A percentile compares a stretch with the other conserved stretches of the same genome.
Evolutionary conservation across 805 yeast species (phyloP).

Genomic region (Zygoascus tannicola): DNA sequence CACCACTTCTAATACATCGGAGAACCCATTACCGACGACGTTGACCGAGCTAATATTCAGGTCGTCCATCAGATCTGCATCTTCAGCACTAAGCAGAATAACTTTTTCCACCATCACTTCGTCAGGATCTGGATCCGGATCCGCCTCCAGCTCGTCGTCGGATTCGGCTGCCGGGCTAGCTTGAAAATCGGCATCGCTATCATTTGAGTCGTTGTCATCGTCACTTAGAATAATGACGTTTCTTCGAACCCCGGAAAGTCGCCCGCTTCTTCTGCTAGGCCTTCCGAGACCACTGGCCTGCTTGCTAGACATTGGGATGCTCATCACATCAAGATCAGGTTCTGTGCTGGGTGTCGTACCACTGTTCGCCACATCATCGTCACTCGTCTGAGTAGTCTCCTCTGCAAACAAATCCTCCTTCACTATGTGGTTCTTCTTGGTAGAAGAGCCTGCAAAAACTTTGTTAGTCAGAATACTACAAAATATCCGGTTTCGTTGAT

Average conservation of each 20-base stretch:
- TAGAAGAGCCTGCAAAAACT: no score
- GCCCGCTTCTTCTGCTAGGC: neutral
- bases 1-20: neutral
- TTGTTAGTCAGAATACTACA: no score
- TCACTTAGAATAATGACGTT: conserved; percentile 2
- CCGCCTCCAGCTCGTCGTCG: conserved; percentile 1
- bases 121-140: neutral
- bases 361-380: neutral
- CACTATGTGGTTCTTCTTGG: neutral
- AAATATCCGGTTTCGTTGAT: no score
- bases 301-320: conserved; percentile 5
- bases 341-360: neutral
- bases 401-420: neutral
- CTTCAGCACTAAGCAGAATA: neutral
- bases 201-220: conserved; percentile 3
- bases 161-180: neutral
- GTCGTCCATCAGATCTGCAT: neutral
- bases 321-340: conserved; percentile 3
- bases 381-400: neutral
- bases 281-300: neutral
- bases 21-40: neutral
- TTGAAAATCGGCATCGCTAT: conserved; percentile 1
- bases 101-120: neutral
- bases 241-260: neutral
- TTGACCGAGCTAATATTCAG: neutral